Evolutionary conservation across 345 rosid genomes (phyloP), one percentile per base, ranked within the genome.

Genomic region (Pseudoturritis turrita): DNA sequence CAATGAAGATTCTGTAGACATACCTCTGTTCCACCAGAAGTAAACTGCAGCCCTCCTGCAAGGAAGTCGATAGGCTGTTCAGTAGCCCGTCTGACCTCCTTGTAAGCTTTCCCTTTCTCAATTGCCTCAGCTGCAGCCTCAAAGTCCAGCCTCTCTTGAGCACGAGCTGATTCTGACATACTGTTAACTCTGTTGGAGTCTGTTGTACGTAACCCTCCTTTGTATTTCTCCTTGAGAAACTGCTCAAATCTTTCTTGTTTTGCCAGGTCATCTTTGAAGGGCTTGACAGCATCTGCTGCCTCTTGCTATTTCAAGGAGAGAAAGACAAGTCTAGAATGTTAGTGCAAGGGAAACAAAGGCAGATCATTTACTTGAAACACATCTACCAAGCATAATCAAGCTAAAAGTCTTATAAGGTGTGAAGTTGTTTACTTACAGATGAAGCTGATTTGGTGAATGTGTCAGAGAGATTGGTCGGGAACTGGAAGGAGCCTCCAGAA

Each of bases 51-150:
- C 65, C 83, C 87, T 60, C 90, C 90, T 47, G 80, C 49, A 10
- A 86, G 84, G 52, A 85, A 77, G 54, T 80, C 96, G 79, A 81
- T 15, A 46, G 80, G 74, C 74, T 62, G 77, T 77, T 81, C 81
- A 2, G 57, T 45, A 58, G 82, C 78, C 25, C 74, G 76, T 54
- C 72, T 74, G 78, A 77, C 73, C 49, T 85, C 88, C 76, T 81
- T 78, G 72, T 77, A 81, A 71, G 61, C 52, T 65, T 85, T 89
- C 40, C 84, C 94, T 78, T 89, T 95, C 76, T 88, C 88, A 67
- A 91, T 77, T 79, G 92, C 96, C 72, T 88, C 98, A 10, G 94
- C 97, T 69, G 89, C 97, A 67, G 96, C 90, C 86, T 95, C 99
- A 81, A 95, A 95, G 72, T 95, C 98, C 71, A 95, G 69, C 83